phyloP scores from a whole-genome alignment of 2,329 filamentous ascomycete species.

The Epichloe gansuensis region DNA sequence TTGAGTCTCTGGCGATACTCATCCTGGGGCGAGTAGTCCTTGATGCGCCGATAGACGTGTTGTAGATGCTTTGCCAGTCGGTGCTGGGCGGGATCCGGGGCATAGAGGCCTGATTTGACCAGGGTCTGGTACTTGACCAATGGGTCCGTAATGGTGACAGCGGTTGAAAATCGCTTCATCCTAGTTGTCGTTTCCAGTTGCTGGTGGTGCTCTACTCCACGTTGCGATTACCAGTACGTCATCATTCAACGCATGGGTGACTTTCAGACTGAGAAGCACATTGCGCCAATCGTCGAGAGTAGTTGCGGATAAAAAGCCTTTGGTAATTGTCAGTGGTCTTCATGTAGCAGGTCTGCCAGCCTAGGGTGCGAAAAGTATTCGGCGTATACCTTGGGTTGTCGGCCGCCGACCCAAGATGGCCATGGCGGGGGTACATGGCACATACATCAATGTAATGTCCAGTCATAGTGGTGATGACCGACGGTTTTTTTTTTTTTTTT shows the following conservation, averaged over 20 bases:
- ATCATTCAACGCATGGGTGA: neutral
- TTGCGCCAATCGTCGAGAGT: too few species aligned
- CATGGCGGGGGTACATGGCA: too few species aligned
- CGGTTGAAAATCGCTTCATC: constrained; percentile 30
- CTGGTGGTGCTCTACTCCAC: neutral
- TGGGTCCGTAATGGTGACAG: constrained; percentile 56
- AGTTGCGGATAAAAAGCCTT: too few species aligned
- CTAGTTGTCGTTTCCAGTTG: neutral
- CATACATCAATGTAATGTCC: too few species aligned
- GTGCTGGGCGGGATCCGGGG: constrained; percentile 60
- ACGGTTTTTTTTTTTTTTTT: too few species aligned
- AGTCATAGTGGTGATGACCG: too few species aligned
- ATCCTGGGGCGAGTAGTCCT: constrained; percentile 62
- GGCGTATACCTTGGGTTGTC: too few species aligned
- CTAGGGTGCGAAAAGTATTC: too few species aligned
- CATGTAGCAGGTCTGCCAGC: too few species aligned
- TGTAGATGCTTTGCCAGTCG: constrained; percentile 64
- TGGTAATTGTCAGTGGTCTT: too few species aligned
- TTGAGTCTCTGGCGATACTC: constrained; percentile 57
- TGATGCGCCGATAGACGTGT: constrained; percentile 62
- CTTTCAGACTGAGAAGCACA: neutral
- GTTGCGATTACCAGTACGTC: neutral
- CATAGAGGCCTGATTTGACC: constrained; percentile 52
- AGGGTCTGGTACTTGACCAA: constrained; percentile 65
- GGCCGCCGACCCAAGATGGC: too few species aligned